Evolutionary conservation across 169 alveolate genomes (phyloP).

Genomic region (Miamiensis avidus): DNA sequence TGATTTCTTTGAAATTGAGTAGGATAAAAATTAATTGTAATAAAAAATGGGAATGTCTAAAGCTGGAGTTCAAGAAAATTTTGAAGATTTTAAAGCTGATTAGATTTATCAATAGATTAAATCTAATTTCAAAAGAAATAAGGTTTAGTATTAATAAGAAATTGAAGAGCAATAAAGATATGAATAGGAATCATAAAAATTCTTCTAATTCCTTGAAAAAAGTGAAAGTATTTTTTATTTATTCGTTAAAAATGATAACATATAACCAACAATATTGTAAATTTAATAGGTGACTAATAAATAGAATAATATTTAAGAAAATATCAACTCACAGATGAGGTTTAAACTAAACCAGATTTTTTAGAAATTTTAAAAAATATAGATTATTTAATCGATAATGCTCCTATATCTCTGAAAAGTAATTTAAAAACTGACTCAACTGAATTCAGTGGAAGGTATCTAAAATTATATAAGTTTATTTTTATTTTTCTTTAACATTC

Average conservation of each 20-base stretch:
- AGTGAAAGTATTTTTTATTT: background rate
- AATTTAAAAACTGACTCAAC: constrained; percentile 1
- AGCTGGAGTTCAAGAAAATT: background rate
- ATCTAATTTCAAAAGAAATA: background rate
- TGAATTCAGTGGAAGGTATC: constrained; percentile 15
- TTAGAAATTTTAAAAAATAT: constrained; percentile 11
- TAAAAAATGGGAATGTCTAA: background rate
- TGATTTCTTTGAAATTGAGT: background rate
- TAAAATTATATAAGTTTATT: too few species aligned
- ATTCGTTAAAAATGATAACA: too few species aligned
- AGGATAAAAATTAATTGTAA: too few species aligned
- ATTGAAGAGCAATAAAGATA: background rate
- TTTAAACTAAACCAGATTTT: constrained; percentile 4
- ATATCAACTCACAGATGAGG: constrained; percentile 4
- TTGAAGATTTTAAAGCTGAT: background rate
- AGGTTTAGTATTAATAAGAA: background rate
- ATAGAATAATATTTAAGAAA: background rate
- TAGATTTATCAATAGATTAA: too few species aligned
- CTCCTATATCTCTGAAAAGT: constrained; percentile 11
- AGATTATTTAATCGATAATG: constrained; percentile 18
- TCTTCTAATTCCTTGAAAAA: background rate
- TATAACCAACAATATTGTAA: background rate
- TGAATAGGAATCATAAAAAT: background rate
- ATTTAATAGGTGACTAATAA: constrained; percentile 14
- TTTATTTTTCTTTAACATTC: too few species aligned